Percentiles rank a stretch among this genome's conserved stretches.
Evolutionary conservation across 179 eudicot species (phyloP).

Genomic region (Drosera spatulata): DNA sequence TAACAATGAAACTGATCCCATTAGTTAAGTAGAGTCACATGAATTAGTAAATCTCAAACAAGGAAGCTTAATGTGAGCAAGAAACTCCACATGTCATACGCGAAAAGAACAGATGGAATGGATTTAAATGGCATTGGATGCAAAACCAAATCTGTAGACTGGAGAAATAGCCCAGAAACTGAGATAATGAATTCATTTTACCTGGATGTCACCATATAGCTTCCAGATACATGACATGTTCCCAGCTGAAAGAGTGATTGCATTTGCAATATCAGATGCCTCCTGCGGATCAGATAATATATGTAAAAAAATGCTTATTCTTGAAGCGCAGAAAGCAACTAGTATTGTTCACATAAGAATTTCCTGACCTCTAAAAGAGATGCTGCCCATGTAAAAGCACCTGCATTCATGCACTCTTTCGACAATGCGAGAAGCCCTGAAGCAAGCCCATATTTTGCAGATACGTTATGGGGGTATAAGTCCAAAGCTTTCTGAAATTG

Average conservation of each 20-base stretch:
- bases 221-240: conserved; percentile 84
- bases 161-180: not conserved
- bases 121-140: not conserved
- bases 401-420: conserved; percentile 67
- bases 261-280: conserved; percentile 53
- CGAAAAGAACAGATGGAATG: not conserved
- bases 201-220: conserved; percentile 93
- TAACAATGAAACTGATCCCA: conserved; percentile 8
- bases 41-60: not conserved
- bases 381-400: conserved; percentile 92
- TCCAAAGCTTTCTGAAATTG: conserved; percentile 65
- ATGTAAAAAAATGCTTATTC: conserved; percentile 1
- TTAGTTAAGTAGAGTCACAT: not conserved
- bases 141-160: not conserved
- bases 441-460: conserved; percentile 92
- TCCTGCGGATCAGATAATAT: conserved; percentile 35
- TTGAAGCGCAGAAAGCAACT: not conserved
- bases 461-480: conserved; percentile 46
- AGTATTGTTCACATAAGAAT: conserved; percentile 4
- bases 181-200: conserved; percentile 7
- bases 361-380: conserved; percentile 76
- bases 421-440: conserved; percentile 77
- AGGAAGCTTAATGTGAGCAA: not conserved
- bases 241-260: conserved; percentile 46
- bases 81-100: not conserved